phyloP scores from a whole-genome alignment of 768 basidiomycete genomes.

The Leccinum olivaceopallidum region DNA sequence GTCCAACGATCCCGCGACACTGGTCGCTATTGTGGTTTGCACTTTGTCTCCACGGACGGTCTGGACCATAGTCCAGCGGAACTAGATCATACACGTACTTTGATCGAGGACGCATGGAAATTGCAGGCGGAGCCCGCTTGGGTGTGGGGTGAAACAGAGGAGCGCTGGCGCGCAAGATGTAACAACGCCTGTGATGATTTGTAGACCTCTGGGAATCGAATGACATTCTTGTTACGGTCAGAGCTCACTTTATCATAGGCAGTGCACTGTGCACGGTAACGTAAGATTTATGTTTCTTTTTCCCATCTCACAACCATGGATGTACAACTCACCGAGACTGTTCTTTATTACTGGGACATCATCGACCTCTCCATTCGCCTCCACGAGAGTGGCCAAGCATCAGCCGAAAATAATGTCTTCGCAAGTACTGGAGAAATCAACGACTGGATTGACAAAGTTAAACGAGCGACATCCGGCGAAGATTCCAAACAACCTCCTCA shows the following conservation, averaged over 20 bases:
- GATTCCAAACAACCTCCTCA: neutral
- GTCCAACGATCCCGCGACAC: constrained; percentile 16
- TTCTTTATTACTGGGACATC: neutral
- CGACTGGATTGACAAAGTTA: neutral
- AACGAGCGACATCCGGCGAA: neutral
- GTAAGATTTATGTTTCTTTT: neutral
- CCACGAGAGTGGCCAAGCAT: neutral
- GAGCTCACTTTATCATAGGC: no score
- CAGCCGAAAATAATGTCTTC: neutral
- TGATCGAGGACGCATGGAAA: constrained; percentile 21
- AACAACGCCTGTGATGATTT: no score
- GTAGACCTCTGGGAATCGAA: no score
- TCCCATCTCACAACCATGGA: neutral
- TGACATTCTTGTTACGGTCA: no score
- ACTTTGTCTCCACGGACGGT: neutral
- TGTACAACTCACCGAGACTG: neutral
- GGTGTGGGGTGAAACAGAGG: constrained; percentile 16
- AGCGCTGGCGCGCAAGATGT: constrained; percentile 6
- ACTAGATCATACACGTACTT: constrained; percentile 9
- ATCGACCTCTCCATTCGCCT: neutral
- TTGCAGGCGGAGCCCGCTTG: constrained; percentile 14
- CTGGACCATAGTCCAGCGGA: constrained; percentile 7
- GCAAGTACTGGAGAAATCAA: neutral
- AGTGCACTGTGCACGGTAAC: no score
- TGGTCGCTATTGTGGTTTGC: constrained; percentile 28